Evolutionary conservation across 345 rosid species (phyloP), one percentile per base, ranked within the genome.

Genomic region (Arabis alpina): DNA sequence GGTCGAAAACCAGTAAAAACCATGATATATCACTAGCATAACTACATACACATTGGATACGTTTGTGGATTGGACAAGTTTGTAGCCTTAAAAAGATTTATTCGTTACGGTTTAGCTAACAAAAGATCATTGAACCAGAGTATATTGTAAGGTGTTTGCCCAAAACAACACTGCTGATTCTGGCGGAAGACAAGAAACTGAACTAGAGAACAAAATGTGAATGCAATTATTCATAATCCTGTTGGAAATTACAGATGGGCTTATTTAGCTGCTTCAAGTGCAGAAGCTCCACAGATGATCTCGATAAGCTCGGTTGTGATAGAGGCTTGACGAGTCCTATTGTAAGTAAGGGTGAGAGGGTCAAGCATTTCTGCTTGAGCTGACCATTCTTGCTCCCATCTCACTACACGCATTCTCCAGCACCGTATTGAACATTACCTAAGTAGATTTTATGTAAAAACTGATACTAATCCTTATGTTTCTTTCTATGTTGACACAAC

Each of bases 301-400:
- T 94, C 99, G 69, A 76, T 94, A 87, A 94, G 81, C 76, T 94
- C 99, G 0, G 99, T 94, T 36, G 99, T 94, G 68, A 94, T 94
- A 2, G 99, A 79, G 40, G 99, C 99, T 89, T 94, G 99, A 62
- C 99, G 99, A 72, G 99, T 91, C 79, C 97, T 94, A 84, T 88
- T 88, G 81, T 88, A 88, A 3, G 87, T 85, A 51, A 88, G 91
- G 70, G 92, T 93, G 67, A 93, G 87, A 39, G 94, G 92, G 67
- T 88, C 96, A 76, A 93, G 98, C 98, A 93, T 84, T 1, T 93
- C 98, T 87, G 85, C 98, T 93, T 42, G 98, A 93, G 80, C 94
- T 91, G 74, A 91, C 98, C 98, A 93, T 93, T 73, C 92, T 86
- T 8, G 92, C 88, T 71, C 92, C 95, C 82, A 81, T 84, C 80